These are phyloP conservation scores for Mycothermus thermophilus DNA, from an alignment of 495 filamentous ascomycete species.

Conservation along the genomic window DNA sequence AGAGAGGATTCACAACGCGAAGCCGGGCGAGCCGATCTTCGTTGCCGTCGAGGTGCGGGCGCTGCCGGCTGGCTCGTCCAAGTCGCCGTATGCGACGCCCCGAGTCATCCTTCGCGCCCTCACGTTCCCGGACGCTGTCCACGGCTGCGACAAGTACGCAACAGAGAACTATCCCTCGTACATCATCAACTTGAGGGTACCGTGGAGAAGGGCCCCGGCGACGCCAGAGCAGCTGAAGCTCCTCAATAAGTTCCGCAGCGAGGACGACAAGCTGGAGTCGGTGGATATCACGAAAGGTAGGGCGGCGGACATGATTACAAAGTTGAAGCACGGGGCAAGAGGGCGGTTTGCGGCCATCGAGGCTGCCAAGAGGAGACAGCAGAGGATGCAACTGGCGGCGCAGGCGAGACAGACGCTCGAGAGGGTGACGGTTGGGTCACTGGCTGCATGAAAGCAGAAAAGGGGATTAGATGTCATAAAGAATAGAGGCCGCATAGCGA, in stretches of 20 bases:
- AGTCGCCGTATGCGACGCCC: constrained; percentile 49
- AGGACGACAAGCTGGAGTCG: constrained; percentile 39
- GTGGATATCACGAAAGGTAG: constrained; percentile 59
- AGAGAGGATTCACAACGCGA: constrained; percentile 27
- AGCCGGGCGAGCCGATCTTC: constrained; percentile 9
- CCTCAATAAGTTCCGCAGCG: constrained; percentile 50
- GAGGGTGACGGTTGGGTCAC: constrained; percentile 52
- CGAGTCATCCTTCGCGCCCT: constrained; percentile 44
- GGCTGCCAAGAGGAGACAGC: constrained; percentile 32
- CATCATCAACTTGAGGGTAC: constrained; percentile 42
- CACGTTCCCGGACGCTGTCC: constrained; percentile 58
- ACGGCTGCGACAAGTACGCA: constrained; percentile 73
- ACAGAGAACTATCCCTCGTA: constrained; percentile 41
- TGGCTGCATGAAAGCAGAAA: constrained; percentile 12
- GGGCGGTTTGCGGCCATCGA: constrained; percentile 47
- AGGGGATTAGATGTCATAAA: too few species aligned
- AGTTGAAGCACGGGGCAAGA: constrained; percentile 68
- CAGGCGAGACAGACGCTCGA: constrained; percentile 34
- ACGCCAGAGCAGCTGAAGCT: constrained; percentile 55
- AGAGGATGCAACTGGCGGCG: constrained; percentile 27
- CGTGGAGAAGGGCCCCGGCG: constrained; percentile 56
- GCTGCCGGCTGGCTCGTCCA: constrained; percentile 23
- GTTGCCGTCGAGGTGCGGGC: constrained; percentile 26
- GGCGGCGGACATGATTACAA: constrained; percentile 87
- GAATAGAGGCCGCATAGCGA: too few species aligned